Percentiles rank a stretch among this genome's conserved stretches.
These are phyloP conservation scores for Gigaspora rosea DNA, from an alignment of 192 early-diverging fungal species.

Conservation along the genomic window DNA sequence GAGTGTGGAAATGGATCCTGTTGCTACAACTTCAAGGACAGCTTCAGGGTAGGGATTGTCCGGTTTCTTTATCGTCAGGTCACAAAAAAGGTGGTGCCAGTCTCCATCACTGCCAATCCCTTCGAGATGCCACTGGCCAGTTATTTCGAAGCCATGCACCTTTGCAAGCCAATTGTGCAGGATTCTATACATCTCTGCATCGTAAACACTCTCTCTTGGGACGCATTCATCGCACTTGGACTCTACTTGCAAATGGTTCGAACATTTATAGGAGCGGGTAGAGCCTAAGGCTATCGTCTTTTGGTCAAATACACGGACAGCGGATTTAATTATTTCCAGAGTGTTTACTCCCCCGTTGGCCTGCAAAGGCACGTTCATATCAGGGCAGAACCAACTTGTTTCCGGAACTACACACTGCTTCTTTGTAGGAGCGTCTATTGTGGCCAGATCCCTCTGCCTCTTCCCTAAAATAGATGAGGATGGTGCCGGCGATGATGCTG, in stretches of 20 bases:
- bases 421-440: neutral
- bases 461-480: neutral
- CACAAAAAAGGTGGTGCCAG: neutral
- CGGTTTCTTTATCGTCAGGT: neutral
- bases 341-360: slow-evolving; percentile 13
- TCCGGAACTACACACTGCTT: slow-evolving; percentile 2
- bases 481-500: neutral
- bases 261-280: slow-evolving; percentile 24
- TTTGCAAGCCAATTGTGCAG: slow-evolving; percentile 23
- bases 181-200: slow-evolving; percentile 25
- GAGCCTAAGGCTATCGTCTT: neutral
- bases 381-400: neutral
- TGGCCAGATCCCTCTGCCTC: neutral
- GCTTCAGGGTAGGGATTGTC: neutral
- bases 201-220: slow-evolving; percentile 25
- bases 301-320: neutral
- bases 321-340: slow-evolving; percentile 6
- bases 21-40: neutral
- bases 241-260: neutral
- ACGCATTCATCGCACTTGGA: neutral
- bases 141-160: slow-evolving; percentile 3
- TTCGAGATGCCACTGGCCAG: slow-evolving; percentile 5
- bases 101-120: neutral
- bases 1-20: neutral
- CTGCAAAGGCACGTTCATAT: slow-evolving; percentile 3